phyloP scores from a whole-genome alignment of 805 yeast genomes.

The Blastobotrys chiropterorum region DNA sequence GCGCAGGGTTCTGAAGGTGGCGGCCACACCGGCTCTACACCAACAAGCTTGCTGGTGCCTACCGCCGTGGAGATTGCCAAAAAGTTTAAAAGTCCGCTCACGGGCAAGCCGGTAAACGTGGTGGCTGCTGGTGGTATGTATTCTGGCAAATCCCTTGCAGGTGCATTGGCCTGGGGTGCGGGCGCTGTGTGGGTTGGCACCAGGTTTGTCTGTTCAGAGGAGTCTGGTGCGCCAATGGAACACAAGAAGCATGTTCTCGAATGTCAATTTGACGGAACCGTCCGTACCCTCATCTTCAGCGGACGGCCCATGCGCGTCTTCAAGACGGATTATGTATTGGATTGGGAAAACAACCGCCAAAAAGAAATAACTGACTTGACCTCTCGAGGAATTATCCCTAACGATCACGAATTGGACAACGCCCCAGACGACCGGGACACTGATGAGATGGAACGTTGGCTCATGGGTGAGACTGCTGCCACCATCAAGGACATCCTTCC shows the following conservation, averaged over 20 bases:
- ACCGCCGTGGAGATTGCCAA: slow-evolving; percentile 22
- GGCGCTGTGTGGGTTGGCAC: slow-evolving; percentile 27
- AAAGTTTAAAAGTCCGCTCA: slow-evolving; percentile 20
- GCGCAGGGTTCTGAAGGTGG: slow-evolving; percentile 30
- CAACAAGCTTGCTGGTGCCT: slow-evolving; percentile 22
- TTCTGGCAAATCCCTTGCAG: slow-evolving; percentile 22
- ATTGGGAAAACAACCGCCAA: slow-evolving; percentile 23
- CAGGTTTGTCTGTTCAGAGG: slow-evolving; percentile 23
- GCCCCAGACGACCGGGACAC: neutral
- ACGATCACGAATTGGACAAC: slow-evolving; percentile 20
- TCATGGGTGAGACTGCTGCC: slow-evolving; percentile 26
- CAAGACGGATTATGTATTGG: slow-evolving; percentile 20
- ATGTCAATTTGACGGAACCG: slow-evolving; percentile 19
- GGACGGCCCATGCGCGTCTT: slow-evolving; percentile 25
- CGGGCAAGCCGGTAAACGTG: slow-evolving; percentile 23
- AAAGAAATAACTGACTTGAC: slow-evolving; percentile 20
- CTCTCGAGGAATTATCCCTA: slow-evolving; percentile 20
- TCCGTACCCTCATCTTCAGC: slow-evolving; percentile 22
- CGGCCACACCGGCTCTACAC: slow-evolving; percentile 25
- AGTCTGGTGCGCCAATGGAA: slow-evolving; percentile 23
- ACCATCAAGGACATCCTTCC: slow-evolving; percentile 20
- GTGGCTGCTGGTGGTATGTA: slow-evolving; percentile 26
- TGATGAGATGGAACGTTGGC: slow-evolving; percentile 19
- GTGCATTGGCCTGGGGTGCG: slow-evolving; percentile 23
- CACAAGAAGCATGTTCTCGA: slow-evolving; percentile 21